These are phyloP conservation scores for Fomes fomentarius DNA, from an alignment of 1,284 basidiomycete genomes.

Conservation along the genomic window DNA sequence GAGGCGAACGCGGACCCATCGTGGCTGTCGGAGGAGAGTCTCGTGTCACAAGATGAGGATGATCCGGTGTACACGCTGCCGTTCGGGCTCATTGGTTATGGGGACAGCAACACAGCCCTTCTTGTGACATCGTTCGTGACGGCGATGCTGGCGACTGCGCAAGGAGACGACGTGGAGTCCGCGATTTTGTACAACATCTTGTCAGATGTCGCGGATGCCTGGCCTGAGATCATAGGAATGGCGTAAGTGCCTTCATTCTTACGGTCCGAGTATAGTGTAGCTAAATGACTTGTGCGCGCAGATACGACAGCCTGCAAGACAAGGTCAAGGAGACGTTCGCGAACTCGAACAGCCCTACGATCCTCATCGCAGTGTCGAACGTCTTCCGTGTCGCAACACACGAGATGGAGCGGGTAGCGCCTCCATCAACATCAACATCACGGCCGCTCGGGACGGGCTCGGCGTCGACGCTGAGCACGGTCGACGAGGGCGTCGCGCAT, in stretches of 20 bases:
- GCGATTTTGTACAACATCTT: slow-evolving; percentile 81
- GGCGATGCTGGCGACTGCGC: slow-evolving; percentile 77
- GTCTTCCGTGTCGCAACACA: slow-evolving; percentile 73
- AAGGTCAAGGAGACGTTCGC: slow-evolving; percentile 79
- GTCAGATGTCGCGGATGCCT: slow-evolving; percentile 70
- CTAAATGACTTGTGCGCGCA: slow-evolving; percentile 32
- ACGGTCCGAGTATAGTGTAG: slow-evolving; percentile 9
- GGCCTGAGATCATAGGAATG: slow-evolving; percentile 77
- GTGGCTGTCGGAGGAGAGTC: slow-evolving; percentile 42
- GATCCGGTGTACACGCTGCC: slow-evolving; percentile 58
- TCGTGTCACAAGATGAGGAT: slow-evolving; percentile 47
- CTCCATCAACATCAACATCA: slow-evolving; percentile 42
- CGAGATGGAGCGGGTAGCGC: slow-evolving; percentile 58
- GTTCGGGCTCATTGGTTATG: slow-evolving; percentile 61
- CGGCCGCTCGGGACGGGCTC: slow-evolving; percentile 48
- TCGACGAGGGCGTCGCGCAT: slow-evolving; percentile 51
- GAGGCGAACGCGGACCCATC: slow-evolving; percentile 61
- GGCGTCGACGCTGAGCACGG: slow-evolving; percentile 64
- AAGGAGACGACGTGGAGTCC: slow-evolving; percentile 81
- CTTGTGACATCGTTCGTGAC: slow-evolving; percentile 77
- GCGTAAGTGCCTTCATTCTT: slow-evolving; percentile 54
- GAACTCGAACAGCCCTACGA: slow-evolving; percentile 71
- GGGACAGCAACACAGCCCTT: slow-evolving; percentile 70
- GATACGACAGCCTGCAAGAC: slow-evolving; percentile 81
- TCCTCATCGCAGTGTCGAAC: slow-evolving; percentile 72